Percentiles rank a stretch among this genome's conserved stretches.
Evolutionary conservation across 1,139 yeast genomes (phyloP).

Genomic region (Yamadazyma aaseri): DNA sequence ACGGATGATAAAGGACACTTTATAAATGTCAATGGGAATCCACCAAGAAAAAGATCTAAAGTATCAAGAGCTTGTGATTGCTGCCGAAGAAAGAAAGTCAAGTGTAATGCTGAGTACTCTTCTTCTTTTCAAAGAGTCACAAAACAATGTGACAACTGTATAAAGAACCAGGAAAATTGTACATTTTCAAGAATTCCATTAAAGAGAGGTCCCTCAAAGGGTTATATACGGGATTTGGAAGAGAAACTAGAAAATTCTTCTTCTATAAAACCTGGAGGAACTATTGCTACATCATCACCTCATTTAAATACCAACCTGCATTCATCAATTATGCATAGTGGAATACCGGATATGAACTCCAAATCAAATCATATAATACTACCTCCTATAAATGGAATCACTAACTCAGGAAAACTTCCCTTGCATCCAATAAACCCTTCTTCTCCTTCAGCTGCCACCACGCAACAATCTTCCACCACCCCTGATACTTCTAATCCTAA

Average conservation of each 20-base stretch:
- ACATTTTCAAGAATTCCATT: constrained; percentile 67
- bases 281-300: not conserved
- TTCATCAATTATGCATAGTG: not conserved
- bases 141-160: constrained; percentile 56
- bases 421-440: constrained; percentile 3
- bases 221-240: constrained; percentile 50
- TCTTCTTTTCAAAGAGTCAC: constrained; percentile 42
- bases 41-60: constrained; percentile 58
- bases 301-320: not conserved
- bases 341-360: not conserved
- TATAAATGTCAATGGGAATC: constrained; percentile 7
- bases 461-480: constrained; percentile 14
- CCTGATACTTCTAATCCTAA: constrained; percentile 6
- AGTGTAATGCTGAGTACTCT: constrained; percentile 59
- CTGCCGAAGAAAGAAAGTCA: constrained; percentile 61
- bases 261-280: not conserved
- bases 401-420: constrained; percentile 1
- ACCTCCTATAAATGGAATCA: constrained; percentile 12
- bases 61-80: constrained; percentile 70
- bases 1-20: not conserved
- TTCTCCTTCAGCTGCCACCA: constrained; percentile 3
- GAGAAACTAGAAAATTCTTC: constrained; percentile 22
- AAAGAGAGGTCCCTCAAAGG: constrained; percentile 78
- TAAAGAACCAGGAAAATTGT: constrained; percentile 53
- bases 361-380: constrained; percentile 9